These are phyloP conservation scores for Lactuca sativa DNA, from an alignment of 129 eudicot genomes.

Conservation along the genomic window DNA sequence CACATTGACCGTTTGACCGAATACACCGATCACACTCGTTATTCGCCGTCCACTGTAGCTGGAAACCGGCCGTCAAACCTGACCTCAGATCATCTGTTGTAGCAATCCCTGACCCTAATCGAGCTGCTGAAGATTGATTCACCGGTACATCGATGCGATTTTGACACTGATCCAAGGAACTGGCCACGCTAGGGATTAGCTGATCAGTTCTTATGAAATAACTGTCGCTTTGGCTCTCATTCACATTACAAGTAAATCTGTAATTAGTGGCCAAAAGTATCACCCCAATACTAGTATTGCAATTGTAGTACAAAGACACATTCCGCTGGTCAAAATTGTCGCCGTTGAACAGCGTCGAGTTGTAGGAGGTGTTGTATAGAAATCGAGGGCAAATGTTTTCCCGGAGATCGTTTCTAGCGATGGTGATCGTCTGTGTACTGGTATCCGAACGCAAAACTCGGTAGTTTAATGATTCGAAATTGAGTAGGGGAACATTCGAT, in stretches of 20 bases:
- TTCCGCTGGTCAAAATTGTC: slow-evolving; percentile 21
- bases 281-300: not conserved
- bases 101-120: not conserved
- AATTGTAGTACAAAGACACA: slow-evolving; percentile 49
- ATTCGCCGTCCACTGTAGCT: slow-evolving; percentile 42
- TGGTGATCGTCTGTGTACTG: slow-evolving; percentile 14
- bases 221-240: not conserved
- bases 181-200: not conserved
- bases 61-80: slow-evolving; percentile 38
- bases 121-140: slow-evolving; percentile 7
- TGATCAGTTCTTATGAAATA: slow-evolving; percentile 11
- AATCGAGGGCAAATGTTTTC: slow-evolving; percentile 27
- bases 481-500: slow-evolving; percentile 25
- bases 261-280: not conserved
- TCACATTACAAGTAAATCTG: slow-evolving; percentile 12
- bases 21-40: slow-evolving; percentile 15
- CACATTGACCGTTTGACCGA: slow-evolving; percentile 50
- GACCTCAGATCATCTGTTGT: slow-evolving; percentile 7
- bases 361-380: slow-evolving; percentile 42
- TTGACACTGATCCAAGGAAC: not conserved
- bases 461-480: slow-evolving; percentile 17
- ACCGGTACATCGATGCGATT: slow-evolving; percentile 30
- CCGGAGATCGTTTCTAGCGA: slow-evolving; percentile 53
- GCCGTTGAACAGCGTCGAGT: slow-evolving; percentile 27
- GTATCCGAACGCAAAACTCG: slow-evolving; percentile 35